Conservation (phyloP, 2,329 filamentous ascomycete genomes). For the Monilinia vaccinii-corymbosi region DNA sequence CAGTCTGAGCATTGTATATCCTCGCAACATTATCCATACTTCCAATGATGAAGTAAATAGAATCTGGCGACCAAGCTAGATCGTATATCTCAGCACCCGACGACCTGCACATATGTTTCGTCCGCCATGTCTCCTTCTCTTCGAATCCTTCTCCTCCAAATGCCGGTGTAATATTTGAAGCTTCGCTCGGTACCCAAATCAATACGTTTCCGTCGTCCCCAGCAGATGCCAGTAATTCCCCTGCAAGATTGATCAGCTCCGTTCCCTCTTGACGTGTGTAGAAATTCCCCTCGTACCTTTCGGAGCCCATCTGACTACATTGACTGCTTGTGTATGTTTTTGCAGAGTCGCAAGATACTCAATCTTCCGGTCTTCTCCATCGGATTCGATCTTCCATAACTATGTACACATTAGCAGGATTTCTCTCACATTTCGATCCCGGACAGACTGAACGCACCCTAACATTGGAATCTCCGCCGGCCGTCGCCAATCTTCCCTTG, state of each 20-base stretch:
- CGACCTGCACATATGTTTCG: constrained; percentile 96
- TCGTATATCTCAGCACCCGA: constrained; percentile 96
- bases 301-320: constrained; percentile 93
- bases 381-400: constrained; percentile 85
- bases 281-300: constrained; percentile 52
- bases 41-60: constrained; percentile 89
- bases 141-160: constrained; percentile 82
- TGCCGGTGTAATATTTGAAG: constrained; percentile 52
- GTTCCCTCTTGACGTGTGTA: not conserved
- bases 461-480: constrained; percentile 93
- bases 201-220: constrained; percentile 97
- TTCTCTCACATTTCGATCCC: not conserved
- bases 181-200: constrained; percentile 79
- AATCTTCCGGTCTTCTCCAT: constrained; percentile 79
- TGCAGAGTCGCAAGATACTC: constrained; percentile 84
- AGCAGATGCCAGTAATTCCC: constrained; percentile 86
- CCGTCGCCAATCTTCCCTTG: constrained; percentile 86
- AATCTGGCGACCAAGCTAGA: constrained; percentile 97
- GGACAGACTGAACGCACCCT: constrained; percentile 46
- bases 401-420: constrained; percentile 32
- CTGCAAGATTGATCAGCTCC: constrained; percentile 36
- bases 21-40: constrained; percentile 99
- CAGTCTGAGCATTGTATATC: constrained; percentile 90
- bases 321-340: constrained; percentile 95
- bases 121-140: constrained; percentile 93